phyloP scores from a whole-genome alignment of 306 rosid species.

The Cyclanthera cordifolia region DNA sequence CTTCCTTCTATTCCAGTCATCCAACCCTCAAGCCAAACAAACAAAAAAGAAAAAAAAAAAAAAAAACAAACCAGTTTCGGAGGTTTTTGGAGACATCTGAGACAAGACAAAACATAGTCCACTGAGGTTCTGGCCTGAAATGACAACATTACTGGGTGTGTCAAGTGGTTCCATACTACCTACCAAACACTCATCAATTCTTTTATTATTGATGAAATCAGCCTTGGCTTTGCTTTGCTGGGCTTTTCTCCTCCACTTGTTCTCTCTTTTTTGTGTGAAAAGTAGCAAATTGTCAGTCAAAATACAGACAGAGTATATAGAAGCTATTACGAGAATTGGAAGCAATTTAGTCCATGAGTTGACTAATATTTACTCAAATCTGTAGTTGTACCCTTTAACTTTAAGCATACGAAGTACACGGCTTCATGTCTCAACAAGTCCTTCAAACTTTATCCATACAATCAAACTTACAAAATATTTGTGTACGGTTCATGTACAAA shows the following conservation, averaged over 20 bases:
- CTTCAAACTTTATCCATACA: background rate
- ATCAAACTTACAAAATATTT: too few species aligned
- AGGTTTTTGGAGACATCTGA: background rate
- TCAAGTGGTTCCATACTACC: too few species aligned
- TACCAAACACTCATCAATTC: too few species aligned
- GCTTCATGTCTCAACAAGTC: background rate
- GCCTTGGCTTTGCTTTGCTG: too few species aligned
- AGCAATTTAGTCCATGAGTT: background rate
- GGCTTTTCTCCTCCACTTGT: too few species aligned
- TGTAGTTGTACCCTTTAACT: background rate
- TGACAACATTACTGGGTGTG: conserved; percentile 23
- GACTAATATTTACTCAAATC: background rate
- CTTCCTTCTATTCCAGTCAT: background rate
- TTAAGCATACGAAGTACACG: background rate
- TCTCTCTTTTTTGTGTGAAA: too few species aligned
- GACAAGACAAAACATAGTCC: background rate
- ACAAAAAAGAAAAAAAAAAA: too few species aligned
- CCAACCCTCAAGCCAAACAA: background rate
- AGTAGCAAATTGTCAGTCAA: too few species aligned
- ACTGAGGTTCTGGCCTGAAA: conserved; percentile 24
- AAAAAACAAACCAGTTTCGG: conserved; percentile 6
- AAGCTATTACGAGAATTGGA: too few species aligned
- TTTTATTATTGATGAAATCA: too few species aligned
- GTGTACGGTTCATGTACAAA: background rate
- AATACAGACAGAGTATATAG: background rate